Evolutionary conservation across 495 filamentous ascomycete species (phyloP), one percentile per base, ranked within the genome.

Genomic region (Lepraria neglecta): DNA sequence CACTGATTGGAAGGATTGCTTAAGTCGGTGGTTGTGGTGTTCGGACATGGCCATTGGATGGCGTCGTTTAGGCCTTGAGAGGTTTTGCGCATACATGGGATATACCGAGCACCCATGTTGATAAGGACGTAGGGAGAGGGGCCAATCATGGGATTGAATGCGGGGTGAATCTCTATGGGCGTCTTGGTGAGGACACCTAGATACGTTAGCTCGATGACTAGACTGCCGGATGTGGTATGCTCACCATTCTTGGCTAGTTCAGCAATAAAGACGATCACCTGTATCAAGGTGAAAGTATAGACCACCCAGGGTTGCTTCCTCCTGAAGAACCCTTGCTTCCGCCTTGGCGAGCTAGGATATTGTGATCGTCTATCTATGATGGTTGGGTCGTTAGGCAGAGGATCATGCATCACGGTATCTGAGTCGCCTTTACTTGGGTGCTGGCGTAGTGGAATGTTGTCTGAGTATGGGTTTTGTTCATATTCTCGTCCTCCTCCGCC

Each of bases 91-190:
- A 98, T 98, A 72, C 94, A 98, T 6, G 92, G 90, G 6, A 89
- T 83, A 71, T 87, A 98, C 30, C 92, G 84, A 40, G 92, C 90
- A 61, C 94, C 94, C 91, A 97, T 95, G 70, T 94, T 95, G 73
- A 98, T 95, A 64, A 94, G 84, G 33, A 97, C 81, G 65, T 89
- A 89, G 4, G 87, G 80, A 3, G 91, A 95, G 3, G 94, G 94
- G 0, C 94, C 94, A 69, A 98, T 95, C 90, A 98, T 95, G 48
- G 88, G 88, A 72, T 98, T 98, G 76, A 97, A 92, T 12, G 76
- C 75, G 5, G 94, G 95, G 31, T 92, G 77, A 30, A 84, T 95
- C 72, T 87, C 82, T 67, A 98, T 97, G 12, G 91, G 90, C 2
- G 84, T 84, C 56, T 82, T 82, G 5, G 88, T 91, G 0, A 87